Percentiles rank a stretch among this genome's conserved stretches.
phyloP scores from a whole-genome alignment of 2,329 filamentous ascomycete genomes.

The Lizonia empirigonia region DNA sequence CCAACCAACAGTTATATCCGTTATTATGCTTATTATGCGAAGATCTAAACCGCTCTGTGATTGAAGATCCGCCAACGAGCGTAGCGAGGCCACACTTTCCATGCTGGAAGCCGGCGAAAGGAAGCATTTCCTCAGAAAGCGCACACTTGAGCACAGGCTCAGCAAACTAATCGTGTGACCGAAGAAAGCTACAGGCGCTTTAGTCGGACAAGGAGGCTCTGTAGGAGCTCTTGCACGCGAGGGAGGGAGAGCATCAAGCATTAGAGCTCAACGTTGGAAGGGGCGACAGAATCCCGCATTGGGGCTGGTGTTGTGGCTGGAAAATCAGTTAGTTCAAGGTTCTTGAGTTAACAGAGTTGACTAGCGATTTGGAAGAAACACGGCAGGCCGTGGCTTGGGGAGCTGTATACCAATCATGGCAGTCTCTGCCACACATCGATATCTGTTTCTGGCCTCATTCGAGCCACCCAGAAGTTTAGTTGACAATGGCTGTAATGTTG shows the following conservation, averaged over 20 bases:
- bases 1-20: no score
- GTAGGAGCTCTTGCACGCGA: constrained; percentile 47
- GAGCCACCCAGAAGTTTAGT: neutral
- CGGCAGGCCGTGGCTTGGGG: neutral
- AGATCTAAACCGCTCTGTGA: no score
- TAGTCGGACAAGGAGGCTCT: constrained; percentile 49
- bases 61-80: no score
- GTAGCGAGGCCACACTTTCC: no score
- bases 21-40: no score
- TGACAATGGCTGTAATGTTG: constrained; percentile 4
- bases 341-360: constrained; percentile 2
- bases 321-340: neutral
- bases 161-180: no score
- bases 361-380: constrained; percentile 7
- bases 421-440: neutral
- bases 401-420: constrained; percentile 3
- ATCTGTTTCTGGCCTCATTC: neutral
- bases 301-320: constrained; percentile 11
- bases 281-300: neutral
- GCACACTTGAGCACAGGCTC: no score
- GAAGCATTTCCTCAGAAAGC: no score
- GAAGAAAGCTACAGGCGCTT: constrained; percentile 45
- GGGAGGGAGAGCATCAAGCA: constrained; percentile 48
- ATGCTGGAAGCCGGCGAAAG: no score
- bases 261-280: constrained; percentile 39